Conservation (phyloP, 2,329 filamentous ascomycete genomes). For the Nemania sp. region DNA sequence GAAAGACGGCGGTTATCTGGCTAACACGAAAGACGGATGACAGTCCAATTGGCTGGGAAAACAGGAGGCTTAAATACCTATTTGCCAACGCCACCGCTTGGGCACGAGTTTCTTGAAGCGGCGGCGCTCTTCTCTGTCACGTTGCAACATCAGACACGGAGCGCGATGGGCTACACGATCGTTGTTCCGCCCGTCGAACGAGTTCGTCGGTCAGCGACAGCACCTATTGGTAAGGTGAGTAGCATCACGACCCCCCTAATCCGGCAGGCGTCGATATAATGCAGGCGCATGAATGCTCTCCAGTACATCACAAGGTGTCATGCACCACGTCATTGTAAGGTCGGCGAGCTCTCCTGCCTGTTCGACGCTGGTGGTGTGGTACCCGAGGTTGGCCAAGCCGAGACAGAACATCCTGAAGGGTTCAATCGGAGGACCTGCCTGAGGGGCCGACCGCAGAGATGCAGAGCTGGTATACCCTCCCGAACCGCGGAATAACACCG, state of each 20-base stretch:
- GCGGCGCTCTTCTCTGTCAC: not conserved
- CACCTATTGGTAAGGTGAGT: slow-evolving; percentile 1
- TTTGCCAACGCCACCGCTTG: not conserved
- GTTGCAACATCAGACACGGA: not conserved
- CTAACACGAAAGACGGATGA: not conserved
- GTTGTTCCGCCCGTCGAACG: not conserved
- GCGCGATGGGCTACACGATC: slow-evolving; percentile 1
- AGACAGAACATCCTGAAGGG: not conserved
- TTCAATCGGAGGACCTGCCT: too few relatives aligned
- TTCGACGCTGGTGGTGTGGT: slow-evolving; percentile 12
- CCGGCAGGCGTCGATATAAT: slow-evolving; percentile 6
- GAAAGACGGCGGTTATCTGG: not conserved
- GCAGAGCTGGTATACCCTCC: not conserved
- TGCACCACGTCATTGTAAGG: slow-evolving; percentile 9
- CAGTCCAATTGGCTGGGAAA: not conserved
- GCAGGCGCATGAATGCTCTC: not conserved
- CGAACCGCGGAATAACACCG: slow-evolving; percentile 10
- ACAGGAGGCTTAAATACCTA: slow-evolving; percentile 9
- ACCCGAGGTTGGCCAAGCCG: slow-evolving; percentile 6
- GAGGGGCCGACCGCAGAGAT: not conserved
- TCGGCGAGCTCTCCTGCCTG: slow-evolving; percentile 13
- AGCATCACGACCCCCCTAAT: slow-evolving; percentile 16
- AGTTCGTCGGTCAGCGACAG: slow-evolving; percentile 18
- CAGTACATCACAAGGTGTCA: not conserved
- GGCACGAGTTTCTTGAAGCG: not conserved